Base-by-base conservation (phyloP, 1,284 basidiomycete species). In the Kwoniella shivajii region DNA sequence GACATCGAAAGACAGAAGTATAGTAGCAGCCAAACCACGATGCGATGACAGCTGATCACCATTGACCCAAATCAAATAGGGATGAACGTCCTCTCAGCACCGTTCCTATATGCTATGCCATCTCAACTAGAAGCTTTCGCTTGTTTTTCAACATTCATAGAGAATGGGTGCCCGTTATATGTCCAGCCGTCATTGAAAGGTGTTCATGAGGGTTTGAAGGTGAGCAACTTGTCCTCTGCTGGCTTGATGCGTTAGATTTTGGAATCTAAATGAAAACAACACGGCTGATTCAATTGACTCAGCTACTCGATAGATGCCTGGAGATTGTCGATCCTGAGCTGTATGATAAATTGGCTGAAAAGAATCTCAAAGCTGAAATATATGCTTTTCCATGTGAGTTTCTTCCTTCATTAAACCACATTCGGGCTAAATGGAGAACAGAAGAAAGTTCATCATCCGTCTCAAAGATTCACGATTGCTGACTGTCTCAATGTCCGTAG, bases 51-150 rank as follows among this genome's bases (percentile, higher is more conserved):
- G 10, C 34, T n/a, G 34, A 36, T 36, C n/a, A 36, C 39, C n/a
- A n/a, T 14, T 22, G 39, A 42, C 22, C 39, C n/a, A n/a, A n/a
- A n/a, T n/a, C n/a, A 18, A 29, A 16, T 24, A 76, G 76, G 94
- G 33, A 97, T 98, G 93, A 99, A 99, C 75, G 95, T 98, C 36
- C 85, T 99, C 30, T 92, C 93, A 16, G 95, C 95, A 0, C 95
- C 95, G 0, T 98, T 98, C 76, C 82, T 99, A 38, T 98, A 96
- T 74, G 91, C 90, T 10, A 89, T 97, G 85, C 91, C 92, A 1
- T 92, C 90, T 6, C 92, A 99, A 77, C 79, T 98, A 10, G 95
- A 99, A 76, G 95, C 95, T 0, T 99, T 97, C 78, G 90, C 88
- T 59, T 96, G 91, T 77, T 98, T 98, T 72, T 85, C 90, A 29